Evolutionary conservation across 106 monocot genomes (phyloP).

Genomic region (Dendrobium officinale): DNA sequence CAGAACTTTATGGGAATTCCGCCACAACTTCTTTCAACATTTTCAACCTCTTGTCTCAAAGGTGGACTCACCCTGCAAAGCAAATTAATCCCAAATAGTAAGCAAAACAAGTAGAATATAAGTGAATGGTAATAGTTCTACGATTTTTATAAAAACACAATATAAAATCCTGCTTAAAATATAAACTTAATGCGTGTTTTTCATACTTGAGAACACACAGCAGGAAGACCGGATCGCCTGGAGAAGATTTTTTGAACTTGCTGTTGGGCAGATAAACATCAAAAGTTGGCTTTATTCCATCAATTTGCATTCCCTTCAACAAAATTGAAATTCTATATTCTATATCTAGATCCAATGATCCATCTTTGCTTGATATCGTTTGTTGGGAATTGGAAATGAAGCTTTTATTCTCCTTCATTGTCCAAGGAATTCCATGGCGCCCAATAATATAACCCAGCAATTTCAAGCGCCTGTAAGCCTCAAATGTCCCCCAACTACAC

Average conservation of each 20-base stretch:
- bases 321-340: slow-evolving; percentile 14
- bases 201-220: slow-evolving; percentile 60
- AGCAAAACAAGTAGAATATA: neutral
- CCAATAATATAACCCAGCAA: slow-evolving; percentile 78
- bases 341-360: neutral
- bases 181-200: neutral
- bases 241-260: slow-evolving; percentile 75
- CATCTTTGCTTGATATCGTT: slow-evolving; percentile 6
- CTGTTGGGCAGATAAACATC: slow-evolving; percentile 85
- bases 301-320: slow-evolving; percentile 38
- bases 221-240: slow-evolving; percentile 56
- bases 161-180: neutral
- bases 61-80: slow-evolving; percentile 52
- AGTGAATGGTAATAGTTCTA: neutral
- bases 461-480: slow-evolving; percentile 75
- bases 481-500: slow-evolving; percentile 60
- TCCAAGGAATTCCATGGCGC: slow-evolving; percentile 67
- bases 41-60: slow-evolving; percentile 41
- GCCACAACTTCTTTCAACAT: slow-evolving; percentile 30
- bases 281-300: slow-evolving; percentile 42
- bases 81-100: neutral
- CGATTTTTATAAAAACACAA: neutral
- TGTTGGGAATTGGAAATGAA: neutral
- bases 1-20: slow-evolving; percentile 69
- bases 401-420: slow-evolving; percentile 28